phyloP scores from a whole-genome alignment of 495 filamentous ascomycete species.

The Friedmanniomyces simplex region DNA sequence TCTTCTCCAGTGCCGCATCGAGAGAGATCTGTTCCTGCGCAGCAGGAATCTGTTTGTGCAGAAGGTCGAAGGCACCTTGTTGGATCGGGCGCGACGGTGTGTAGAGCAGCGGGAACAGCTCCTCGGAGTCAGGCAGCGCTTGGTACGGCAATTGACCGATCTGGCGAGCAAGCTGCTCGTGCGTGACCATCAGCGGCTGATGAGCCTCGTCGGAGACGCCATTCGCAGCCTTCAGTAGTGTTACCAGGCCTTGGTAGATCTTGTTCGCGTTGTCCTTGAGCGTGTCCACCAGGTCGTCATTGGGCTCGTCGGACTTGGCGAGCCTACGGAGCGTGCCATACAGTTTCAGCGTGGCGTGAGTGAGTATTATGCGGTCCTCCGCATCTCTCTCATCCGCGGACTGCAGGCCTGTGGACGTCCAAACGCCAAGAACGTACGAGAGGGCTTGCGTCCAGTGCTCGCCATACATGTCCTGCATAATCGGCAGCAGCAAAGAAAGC shows the following conservation, averaged over 20 bases:
- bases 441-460: constrained; percentile 68
- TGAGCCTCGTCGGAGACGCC: constrained; percentile 4
- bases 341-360: constrained; percentile 63
- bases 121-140: constrained; percentile 46
- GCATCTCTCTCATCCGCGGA: neutral
- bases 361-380: constrained; percentile 40
- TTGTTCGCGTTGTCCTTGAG: constrained; percentile 43
- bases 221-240: constrained; percentile 37
- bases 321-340: constrained; percentile 48
- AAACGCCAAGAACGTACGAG: constrained; percentile 37
- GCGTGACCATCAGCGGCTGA: constrained; percentile 58
- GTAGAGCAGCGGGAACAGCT: constrained; percentile 59
- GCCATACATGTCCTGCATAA: constrained; percentile 68
- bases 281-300: constrained; percentile 77
- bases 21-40: constrained; percentile 75
- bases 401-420: constrained; percentile 8
- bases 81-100: constrained; percentile 66
- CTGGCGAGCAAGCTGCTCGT: constrained; percentile 54
- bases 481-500: constrained; percentile 55
- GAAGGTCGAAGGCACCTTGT: constrained; percentile 65
- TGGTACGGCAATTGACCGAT: constrained; percentile 48
- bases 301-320: constrained; percentile 44
- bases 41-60: constrained; percentile 65
- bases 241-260: constrained; percentile 48
- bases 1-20: constrained; percentile 67